Evolutionary conservation across 768 basidiomycete genomes (phyloP).

Genomic region (Botryobasidium botryosum): DNA sequence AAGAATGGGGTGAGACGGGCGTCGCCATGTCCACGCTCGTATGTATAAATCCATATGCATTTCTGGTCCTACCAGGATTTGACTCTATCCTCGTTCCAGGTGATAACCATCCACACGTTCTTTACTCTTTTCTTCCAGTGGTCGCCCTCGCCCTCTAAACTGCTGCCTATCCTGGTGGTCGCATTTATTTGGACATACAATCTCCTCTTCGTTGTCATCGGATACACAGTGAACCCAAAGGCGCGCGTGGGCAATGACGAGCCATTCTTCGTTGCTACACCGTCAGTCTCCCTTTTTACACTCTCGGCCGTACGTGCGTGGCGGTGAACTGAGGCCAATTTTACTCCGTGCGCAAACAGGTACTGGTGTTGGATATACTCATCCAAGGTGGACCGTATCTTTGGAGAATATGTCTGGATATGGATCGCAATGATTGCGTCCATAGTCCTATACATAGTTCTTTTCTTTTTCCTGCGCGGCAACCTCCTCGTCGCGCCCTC

Average conservation of each 20-base stretch:
- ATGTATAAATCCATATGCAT: too few relatives aligned
- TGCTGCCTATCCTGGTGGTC: slow-evolving; percentile 7
- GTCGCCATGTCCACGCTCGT: slow-evolving; percentile 8
- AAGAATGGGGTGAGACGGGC: slow-evolving; percentile 7
- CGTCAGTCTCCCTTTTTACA: neutral
- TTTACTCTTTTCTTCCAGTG: slow-evolving; percentile 8
- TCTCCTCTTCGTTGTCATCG: slow-evolving; percentile 6
- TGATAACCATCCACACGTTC: slow-evolving; percentile 7
- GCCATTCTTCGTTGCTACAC: slow-evolving; percentile 7
- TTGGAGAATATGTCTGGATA: slow-evolving; percentile 8
- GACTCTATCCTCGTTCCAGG: too few relatives aligned
- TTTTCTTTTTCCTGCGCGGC: slow-evolving; percentile 8
- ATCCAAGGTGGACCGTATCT: slow-evolving; percentile 5
- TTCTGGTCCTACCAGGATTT: too few relatives aligned
- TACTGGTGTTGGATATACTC: slow-evolving; percentile 10
- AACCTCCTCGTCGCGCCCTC: slow-evolving; percentile 9
- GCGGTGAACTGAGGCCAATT: too few relatives aligned
- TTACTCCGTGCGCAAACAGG: neutral
- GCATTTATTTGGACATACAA: slow-evolving; percentile 6
- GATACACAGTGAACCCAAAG: slow-evolving; percentile 5
- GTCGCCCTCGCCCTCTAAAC: neutral
- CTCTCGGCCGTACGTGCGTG: neutral
- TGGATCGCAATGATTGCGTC: slow-evolving; percentile 5
- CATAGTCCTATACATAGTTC: slow-evolving; percentile 7
- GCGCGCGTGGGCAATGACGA: neutral